Base-by-base conservation (phyloP, 23 red algal species). In the Gracilaria gracilis region DNA sequence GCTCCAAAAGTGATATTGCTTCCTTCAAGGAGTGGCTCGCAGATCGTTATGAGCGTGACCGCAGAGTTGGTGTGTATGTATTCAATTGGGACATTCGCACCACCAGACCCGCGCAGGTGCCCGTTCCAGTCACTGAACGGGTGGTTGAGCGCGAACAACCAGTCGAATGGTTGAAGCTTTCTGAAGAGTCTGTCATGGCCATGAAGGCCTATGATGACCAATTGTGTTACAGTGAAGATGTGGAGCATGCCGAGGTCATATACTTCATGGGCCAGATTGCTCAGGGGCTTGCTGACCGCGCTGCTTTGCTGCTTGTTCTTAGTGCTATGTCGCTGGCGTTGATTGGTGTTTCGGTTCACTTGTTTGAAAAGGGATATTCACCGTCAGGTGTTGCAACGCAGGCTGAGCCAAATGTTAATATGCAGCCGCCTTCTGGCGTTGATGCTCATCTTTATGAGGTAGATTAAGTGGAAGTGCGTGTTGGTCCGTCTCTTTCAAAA, bases 21-120 rank as follows among this genome's bases (percentile, higher is more conserved):
- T 86, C 96, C 16, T 98, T 98, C 31, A 75, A 93, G 59, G 57
- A 93, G 28, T 98, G 93, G 93, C n/a, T 98, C 33, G 90, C 93
- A 31, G 77, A 91, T 35, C 84, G 93, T 9, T 98, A 98, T 80
- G 93, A 98, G 48, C 69, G 93, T 46, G 96, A 98, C 57, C 81
- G 93, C 31, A 80, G 83, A 20, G 84, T 98, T 15, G 92, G 93
- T 31, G 87, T 84, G n/a, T 95, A 95, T 54, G 50, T 98, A 14
- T 95, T 98, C 35, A 94, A 94, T 32, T 93, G 80, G 93, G 50
- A 95, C 39, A 78, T 98, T 38, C 90, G 90, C 2, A 59, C 78
- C 20, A 23, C 49, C 1, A 40, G 23, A 29, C 32, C 65, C 36
- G 67, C 61, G 66, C 66, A 3, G 42, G 42, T 46, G 4, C 42